A percentile compares a stretch with the other conserved stretches of the same genome.
Evolutionary conservation across 148 eudicot genomes (phyloP).

Genomic region (Camellia lanceoleosa): DNA sequence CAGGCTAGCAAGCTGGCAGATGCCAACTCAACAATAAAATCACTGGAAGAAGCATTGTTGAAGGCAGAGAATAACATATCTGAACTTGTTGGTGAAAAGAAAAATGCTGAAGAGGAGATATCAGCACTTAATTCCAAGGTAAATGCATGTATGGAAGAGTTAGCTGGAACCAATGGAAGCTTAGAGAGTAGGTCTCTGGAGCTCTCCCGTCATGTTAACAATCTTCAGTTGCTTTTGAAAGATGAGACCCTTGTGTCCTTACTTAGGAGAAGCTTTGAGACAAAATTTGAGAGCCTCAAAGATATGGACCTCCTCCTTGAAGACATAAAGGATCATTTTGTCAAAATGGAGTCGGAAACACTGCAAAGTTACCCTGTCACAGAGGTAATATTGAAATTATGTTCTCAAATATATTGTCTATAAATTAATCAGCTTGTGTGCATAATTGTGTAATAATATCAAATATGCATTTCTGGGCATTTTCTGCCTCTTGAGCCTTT

Average conservation of each 20-base stretch:
- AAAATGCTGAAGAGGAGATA: slow-evolving; percentile 56
- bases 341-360: slow-evolving; percentile 39
- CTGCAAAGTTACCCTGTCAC: slow-evolving; percentile 24
- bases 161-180: slow-evolving; percentile 59
- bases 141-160: slow-evolving; percentile 66
- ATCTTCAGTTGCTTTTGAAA: slow-evolving; percentile 49
- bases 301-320: slow-evolving; percentile 56
- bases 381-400: slow-evolving; percentile 41
- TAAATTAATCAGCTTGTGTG: too few species aligned
- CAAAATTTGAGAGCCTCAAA: slow-evolving; percentile 51
- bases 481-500: not conserved
- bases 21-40: slow-evolving; percentile 40
- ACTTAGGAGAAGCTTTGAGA: slow-evolving; percentile 41
- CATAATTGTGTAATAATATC: too few species aligned
- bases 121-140: slow-evolving; percentile 52
- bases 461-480: not conserved
- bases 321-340: slow-evolving; percentile 41
- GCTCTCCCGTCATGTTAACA: slow-evolving; percentile 54
- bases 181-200: slow-evolving; percentile 48
- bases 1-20: slow-evolving; percentile 52
- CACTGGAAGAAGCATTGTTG: slow-evolving; percentile 55
- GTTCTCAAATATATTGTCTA: too few species aligned
- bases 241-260: slow-evolving; percentile 55
- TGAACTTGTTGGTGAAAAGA: slow-evolving; percentile 51
- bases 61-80: slow-evolving; percentile 49